Base-by-base conservation (phyloP, 345 rosid genomes). In the Populus ilicifolia region DNA sequence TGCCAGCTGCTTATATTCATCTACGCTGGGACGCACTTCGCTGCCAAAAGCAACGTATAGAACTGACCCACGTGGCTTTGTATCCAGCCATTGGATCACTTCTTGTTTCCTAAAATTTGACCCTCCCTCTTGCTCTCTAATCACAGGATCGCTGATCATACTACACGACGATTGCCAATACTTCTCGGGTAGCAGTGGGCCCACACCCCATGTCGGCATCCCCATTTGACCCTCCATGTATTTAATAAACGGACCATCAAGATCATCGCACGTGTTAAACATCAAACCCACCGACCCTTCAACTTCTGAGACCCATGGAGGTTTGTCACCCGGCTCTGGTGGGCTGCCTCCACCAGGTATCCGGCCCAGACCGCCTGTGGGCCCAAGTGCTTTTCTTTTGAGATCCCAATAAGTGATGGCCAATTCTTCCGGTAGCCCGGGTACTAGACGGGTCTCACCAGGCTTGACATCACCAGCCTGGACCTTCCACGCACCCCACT, bases 151-250 rank as follows among this genome's bases (percentile, higher is more conserved):
- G 44, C 2, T 78, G 80, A 16, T 75, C 80, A 65, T 77, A 46
- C 72, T 80, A 27, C 52, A 21, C 0, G 5, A 46, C 1, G 81
- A 73, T 63, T 75, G 69, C 85, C 86, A 83, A 52, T 77, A 81
- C 46, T 83, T 63, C 20, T 84, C 84, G 0, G 89, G 86, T 10
- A 86, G 41, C 5, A 88, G 71, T 11, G 90, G 90, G 2, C 89
- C 90, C 4, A 86, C 85, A 8, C 85, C 86, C 85, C 85, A 83
- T 5, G 80, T 85, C 2, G 86, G 89, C 62, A 80, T 88, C 3
- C 25, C 76, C 13, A 71, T 29, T 33, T 77, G 78, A 6, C 59
- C 38, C 0, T 74, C 69, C 1, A 85, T 4, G 67, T 84, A 88
- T 4, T 76, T 67, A 8, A 86, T n/a, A 68, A 82, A 88, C 0